Base-by-base conservation (phyloP, 2,329 filamentous ascomycete genomes). In the Penicillium hesseltinei region DNA sequence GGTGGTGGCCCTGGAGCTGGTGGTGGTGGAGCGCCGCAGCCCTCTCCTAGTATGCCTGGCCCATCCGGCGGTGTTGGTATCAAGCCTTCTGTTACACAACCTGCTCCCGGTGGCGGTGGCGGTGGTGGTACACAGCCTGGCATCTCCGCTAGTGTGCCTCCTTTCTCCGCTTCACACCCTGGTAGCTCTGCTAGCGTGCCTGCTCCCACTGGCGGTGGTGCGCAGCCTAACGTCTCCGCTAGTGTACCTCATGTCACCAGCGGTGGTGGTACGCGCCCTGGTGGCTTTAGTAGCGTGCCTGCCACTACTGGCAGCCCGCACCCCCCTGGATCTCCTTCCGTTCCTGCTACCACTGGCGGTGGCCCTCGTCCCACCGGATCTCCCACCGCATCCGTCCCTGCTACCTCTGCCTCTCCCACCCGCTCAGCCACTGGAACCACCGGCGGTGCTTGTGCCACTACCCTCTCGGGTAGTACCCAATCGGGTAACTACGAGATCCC, bases 401-500 rank as follows among this genome's bases (percentile, higher is more conserved):
- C 45, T 38, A 60, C 46, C 35, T 49, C 59, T 25, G n/a, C 62
- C 17, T 60, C 64, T 5, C 42, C 42, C 21, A 38, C 51, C 19
- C 29, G 60, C 19, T 52, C 67, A 8, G 23, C 33, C 10, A 61
- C 51, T 67, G 38, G 54, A 27, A 57, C 60, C 9, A 48, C 64
- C 33, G 53, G 58, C 33, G 61, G 62, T 48, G 63, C 62, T 64
- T 83, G 82, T 67, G 78, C 79, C 39, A 73, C 78, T 35, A 67
- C 78, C 43, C 71, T 84, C 49, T 68, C 72, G 9, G 35, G 35
- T 35, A 73, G 78, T 35, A 68, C 78, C 43, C 71, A 84, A 49
- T 68, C 73, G 7, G 77, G 78, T 8, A 66, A 76, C 42, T 85
- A 78, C 64, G 77, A 84, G 68, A 85, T 78, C 71, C 86, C 86